A percentile compares a stretch with the other conserved stretches of the same genome.
phyloP scores from a whole-genome alignment of 2,329 filamentous ascomycete species.

The Fusarium globosum region DNA sequence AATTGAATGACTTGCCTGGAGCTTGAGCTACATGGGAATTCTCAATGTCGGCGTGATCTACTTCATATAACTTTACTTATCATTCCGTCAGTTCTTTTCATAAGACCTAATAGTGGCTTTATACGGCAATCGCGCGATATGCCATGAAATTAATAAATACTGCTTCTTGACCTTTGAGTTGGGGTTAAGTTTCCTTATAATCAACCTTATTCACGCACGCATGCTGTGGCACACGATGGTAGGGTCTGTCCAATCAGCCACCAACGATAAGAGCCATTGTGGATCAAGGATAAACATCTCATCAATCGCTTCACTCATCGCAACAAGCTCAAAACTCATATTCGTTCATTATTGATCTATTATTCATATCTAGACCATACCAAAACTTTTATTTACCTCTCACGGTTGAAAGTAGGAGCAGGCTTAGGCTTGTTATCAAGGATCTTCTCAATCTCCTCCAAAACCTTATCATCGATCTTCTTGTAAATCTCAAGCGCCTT shows the following conservation, averaged over 20 bases:
- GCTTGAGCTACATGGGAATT: too few species aligned
- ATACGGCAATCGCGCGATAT: too few species aligned
- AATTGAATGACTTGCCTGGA: too few species aligned
- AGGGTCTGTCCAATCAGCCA: neutral
- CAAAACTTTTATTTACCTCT: slow-evolving; percentile 23
- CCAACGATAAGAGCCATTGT: neutral
- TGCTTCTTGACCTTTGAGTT: too few species aligned
- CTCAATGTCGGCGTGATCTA: too few species aligned
- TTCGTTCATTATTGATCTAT: neutral
- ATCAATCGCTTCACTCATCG: neutral
- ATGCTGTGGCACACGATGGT: too few species aligned
- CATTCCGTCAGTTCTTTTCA: too few species aligned
- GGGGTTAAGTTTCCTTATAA: too few species aligned
- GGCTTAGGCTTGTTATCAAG: slow-evolving; percentile 38
- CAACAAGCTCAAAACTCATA: neutral
- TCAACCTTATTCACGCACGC: too few species aligned
- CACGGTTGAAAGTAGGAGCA: slow-evolving; percentile 28
- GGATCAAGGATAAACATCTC: neutral
- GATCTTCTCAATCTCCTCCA: slow-evolving; percentile 41
- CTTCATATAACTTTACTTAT: too few species aligned
- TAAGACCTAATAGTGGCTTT: too few species aligned
- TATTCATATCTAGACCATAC: neutral
- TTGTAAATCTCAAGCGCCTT: slow-evolving; percentile 38
- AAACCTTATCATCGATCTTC: slow-evolving; percentile 35
- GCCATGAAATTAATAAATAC: too few species aligned